A percentile compares a stretch with the other conserved stretches of the same genome.
phyloP scores from a whole-genome alignment of 345 rosid genomes.

The Salix purpurea region DNA sequence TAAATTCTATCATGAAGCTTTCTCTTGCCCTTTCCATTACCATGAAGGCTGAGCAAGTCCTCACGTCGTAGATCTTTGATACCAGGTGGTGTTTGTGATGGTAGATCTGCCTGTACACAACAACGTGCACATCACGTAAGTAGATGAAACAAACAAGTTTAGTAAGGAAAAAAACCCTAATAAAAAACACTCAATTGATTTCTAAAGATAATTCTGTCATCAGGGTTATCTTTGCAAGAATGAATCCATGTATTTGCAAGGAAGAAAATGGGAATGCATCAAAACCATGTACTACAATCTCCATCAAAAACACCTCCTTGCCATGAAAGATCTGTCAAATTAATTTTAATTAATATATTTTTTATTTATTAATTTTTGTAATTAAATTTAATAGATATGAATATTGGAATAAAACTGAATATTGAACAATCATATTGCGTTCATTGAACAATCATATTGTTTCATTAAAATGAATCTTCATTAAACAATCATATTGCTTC shows the following conservation, averaged over 20 bases:
- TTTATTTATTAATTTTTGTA: too few relatives aligned
- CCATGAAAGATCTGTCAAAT: constrained; percentile 21
- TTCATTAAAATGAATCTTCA: too few relatives aligned
- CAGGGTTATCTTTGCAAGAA: constrained; percentile 56
- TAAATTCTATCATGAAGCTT: constrained; percentile 69
- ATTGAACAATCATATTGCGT: too few relatives aligned
- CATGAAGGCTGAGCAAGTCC: constrained; percentile 61
- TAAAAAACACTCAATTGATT: constrained; percentile 51
- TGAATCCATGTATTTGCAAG: constrained; percentile 89
- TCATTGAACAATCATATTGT: too few relatives aligned
- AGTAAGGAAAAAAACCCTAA: background rate
- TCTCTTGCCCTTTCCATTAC: constrained; percentile 73
- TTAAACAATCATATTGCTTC: too few relatives aligned
- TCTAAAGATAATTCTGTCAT: constrained; percentile 71
- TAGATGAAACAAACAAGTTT: background rate
- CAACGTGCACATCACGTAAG: background rate
- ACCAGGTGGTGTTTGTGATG: constrained; percentile 69
- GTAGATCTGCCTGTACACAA: constrained; percentile 54
- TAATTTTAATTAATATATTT: too few relatives aligned
- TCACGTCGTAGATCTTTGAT: constrained; percentile 64
- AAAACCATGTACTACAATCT: constrained; percentile 63
- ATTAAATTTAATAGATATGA: too few relatives aligned
- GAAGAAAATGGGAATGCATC: constrained; percentile 53
- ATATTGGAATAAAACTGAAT: too few relatives aligned
- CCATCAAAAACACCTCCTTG: constrained; percentile 67